These are phyloP conservation scores for Chiua virens DNA, from an alignment of 768 basidiomycete species.

Conservation along the genomic window DNA sequence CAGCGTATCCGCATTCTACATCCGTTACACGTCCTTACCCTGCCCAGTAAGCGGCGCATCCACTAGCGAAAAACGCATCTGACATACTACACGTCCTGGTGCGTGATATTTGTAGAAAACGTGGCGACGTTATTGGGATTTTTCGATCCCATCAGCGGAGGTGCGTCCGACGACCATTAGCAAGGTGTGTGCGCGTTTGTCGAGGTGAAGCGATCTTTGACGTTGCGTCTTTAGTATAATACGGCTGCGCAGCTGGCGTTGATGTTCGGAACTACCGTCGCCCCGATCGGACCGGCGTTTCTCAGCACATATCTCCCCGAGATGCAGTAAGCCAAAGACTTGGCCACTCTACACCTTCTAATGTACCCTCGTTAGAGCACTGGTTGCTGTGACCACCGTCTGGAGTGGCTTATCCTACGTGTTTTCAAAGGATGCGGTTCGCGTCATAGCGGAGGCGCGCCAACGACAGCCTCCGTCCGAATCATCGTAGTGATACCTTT, in stretches of 20 bases:
- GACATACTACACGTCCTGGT: conserved; percentile 1
- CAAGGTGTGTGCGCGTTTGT: conserved; percentile 52
- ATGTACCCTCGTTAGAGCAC: conserved; percentile 52
- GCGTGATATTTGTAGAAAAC: conserved; percentile 67
- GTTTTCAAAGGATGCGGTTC: conserved; percentile 73
- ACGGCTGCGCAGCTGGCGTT: conserved; percentile 88
- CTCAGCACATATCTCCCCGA: conserved; percentile 54
- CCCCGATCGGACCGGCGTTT: conserved; percentile 70
- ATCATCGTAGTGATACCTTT: conserved; percentile 8
- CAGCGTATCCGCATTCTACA: conserved; percentile 87
- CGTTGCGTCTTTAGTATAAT: conserved; percentile 59
- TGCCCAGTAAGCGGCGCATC: conserved; percentile 55
- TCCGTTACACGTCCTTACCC: conserved; percentile 88
- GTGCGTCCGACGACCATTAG: conserved; percentile 92
- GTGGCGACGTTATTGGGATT: conserved; percentile 91
- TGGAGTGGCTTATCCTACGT: conserved; percentile 89
- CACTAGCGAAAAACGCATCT: neutral
- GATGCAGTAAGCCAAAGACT: conserved; percentile 63
- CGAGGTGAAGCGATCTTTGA: neutral
- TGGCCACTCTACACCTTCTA: neutral
- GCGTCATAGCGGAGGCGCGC: conserved; percentile 46
- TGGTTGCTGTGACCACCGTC: conserved; percentile 87
- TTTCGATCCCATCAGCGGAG: conserved; percentile 92
- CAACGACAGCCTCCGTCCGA: conserved; percentile 30
- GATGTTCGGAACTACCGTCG: conserved; percentile 87